These are phyloP conservation scores for Excoecaria cochinchinensis DNA, from an alignment of 345 rosid species.

Conservation along the genomic window DNA sequence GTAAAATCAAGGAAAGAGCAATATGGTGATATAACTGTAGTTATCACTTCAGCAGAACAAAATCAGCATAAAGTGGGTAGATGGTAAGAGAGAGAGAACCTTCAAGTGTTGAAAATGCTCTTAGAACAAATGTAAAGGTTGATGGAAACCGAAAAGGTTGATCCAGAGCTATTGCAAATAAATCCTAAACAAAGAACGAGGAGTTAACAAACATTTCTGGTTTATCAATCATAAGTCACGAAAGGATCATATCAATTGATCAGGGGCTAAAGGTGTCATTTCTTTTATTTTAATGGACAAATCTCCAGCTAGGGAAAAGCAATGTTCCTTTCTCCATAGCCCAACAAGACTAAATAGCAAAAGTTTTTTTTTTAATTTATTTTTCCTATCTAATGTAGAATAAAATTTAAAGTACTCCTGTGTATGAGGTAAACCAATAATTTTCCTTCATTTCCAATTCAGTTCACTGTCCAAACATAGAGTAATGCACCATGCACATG, in stretches of 20 bases:
- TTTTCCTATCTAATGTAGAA: neutral
- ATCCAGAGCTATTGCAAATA: constrained; percentile 91
- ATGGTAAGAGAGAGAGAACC: constrained; percentile 41
- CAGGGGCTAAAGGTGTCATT: neutral
- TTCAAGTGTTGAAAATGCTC: constrained; percentile 95
- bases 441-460: neutral
- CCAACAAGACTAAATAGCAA: neutral
- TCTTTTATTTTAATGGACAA: neutral
- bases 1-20: constrained; percentile 13
- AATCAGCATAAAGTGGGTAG: neutral
- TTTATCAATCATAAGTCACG: neutral
- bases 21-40: neutral
- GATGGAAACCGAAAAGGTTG: constrained; percentile 95
- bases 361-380: neutral
- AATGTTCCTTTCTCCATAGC: neutral
- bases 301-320: neutral
- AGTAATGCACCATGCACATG: no score
- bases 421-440: neutral
- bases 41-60: neutral
- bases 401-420: neutral
- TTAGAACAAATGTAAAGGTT: constrained; percentile 78
- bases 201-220: constrained; percentile 7
- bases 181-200: constrained; percentile 50
- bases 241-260: neutral
- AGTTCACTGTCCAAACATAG: no score